Evolutionary conservation across 352 stramenopile species (phyloP).

Genomic region (Pythium insidiosum): DNA sequence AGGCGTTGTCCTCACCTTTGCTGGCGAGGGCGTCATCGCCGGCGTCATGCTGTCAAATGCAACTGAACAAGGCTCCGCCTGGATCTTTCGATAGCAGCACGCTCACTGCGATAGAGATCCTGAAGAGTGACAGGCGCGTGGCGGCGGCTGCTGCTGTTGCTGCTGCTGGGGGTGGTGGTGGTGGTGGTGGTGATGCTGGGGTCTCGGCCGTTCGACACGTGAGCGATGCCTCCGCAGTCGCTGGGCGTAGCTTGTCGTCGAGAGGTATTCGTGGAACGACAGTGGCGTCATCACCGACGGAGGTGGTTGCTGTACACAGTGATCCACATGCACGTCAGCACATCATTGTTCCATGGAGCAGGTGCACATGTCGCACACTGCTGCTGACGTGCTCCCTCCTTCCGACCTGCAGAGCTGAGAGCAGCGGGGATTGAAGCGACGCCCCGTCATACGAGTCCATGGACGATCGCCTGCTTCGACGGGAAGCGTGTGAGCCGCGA

Average conservation of each 20-base stretch:
- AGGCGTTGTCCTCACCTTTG: too few species aligned
- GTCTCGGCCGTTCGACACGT: background rate
- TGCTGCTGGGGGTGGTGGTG: background rate
- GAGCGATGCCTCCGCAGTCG: conserved; percentile 16
- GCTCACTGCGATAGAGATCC: too few species aligned
- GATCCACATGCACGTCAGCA: background rate
- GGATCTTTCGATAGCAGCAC: too few species aligned
- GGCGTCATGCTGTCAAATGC: too few species aligned
- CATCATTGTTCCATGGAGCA: background rate
- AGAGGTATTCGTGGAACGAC: conserved; percentile 39
- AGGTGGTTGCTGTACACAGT: conserved; percentile 4
- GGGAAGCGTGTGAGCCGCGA: too few species aligned
- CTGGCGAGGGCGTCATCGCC: too few species aligned
- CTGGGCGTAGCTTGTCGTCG: conserved; percentile 45
- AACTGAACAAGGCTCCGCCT: too few species aligned
- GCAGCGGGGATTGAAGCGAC: too few species aligned
- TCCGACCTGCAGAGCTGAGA: too few species aligned
- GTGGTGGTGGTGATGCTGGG: background rate
- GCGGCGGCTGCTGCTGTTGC: background rate
- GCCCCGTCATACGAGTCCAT: too few species aligned
- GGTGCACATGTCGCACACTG: background rate
- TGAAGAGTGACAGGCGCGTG: too few species aligned
- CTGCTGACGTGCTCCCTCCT: background rate
- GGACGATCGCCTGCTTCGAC: too few species aligned
- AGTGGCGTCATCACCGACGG: conserved; percentile 13